Evolutionary conservation across 2,329 filamentous ascomycete species (phyloP).

Genomic region (Epicoccum nigrum): DNA sequence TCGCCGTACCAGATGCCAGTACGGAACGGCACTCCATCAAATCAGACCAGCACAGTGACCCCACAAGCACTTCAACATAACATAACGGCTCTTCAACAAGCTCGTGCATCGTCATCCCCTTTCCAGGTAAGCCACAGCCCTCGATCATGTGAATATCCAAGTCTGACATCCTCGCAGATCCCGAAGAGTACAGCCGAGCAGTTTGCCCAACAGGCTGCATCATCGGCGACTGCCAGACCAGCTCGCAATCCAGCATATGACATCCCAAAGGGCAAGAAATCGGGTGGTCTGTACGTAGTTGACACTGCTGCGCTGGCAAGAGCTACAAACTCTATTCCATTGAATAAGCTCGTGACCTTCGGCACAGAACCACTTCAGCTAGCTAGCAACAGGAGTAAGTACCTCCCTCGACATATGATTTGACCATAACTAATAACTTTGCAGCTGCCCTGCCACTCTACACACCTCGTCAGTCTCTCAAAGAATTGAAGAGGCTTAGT

Average conservation of each 20-base stretch:
- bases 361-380: slow-evolving; percentile 51
- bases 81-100: slow-evolving; percentile 22
- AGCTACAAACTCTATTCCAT: slow-evolving; percentile 52
- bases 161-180: slow-evolving; percentile 31
- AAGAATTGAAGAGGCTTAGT: slow-evolving; percentile 53
- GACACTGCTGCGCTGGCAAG: slow-evolving; percentile 50
- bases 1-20: slow-evolving; percentile 40
- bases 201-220: slow-evolving; percentile 30
- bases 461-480: slow-evolving; percentile 52
- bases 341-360: slow-evolving; percentile 54
- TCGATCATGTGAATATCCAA: background rate
- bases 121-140: slow-evolving; percentile 37
- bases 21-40: slow-evolving; percentile 30
- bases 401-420: slow-evolving; percentile 1
- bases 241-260: slow-evolving; percentile 40
- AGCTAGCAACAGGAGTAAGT: slow-evolving; percentile 53
- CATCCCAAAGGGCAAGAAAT: slow-evolving; percentile 42
- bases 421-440: slow-evolving; percentile 25
- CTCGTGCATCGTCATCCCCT: slow-evolving; percentile 28
- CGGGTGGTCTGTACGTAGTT: slow-evolving; percentile 51
- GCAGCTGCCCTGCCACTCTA: slow-evolving; percentile 52
- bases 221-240: slow-evolving; percentile 26
- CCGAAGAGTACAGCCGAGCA: slow-evolving; percentile 36
- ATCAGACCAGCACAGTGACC: slow-evolving; percentile 35
- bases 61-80: slow-evolving; percentile 42